Base-by-base conservation (phyloP, 805 yeast genomes). In the Torulaspora gathmanii region DNA sequence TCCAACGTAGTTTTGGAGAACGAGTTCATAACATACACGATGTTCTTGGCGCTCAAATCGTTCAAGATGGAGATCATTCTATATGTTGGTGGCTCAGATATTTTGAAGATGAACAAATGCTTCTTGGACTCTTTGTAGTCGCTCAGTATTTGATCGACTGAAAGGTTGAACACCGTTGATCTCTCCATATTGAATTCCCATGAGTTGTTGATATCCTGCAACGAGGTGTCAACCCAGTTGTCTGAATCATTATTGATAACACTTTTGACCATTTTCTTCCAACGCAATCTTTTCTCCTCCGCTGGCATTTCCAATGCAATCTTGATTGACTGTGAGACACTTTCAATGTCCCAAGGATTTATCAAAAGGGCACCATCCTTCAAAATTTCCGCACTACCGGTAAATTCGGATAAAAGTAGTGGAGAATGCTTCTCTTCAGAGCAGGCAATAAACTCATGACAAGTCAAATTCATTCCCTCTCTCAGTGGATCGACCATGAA, bases 401-500 rank as follows among this genome's bases (percentile, higher is more conserved):
- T 89, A 57, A 93, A 93, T 64, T 93, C 99, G 30, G 95, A 86
- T 44, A 93, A 66, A 37, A 93, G 75, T 50, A 91, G 73, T 1
- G 96, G 96, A 0, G 96, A 83, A 52, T 83, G 81, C 47, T 78
- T 78, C 33, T 77, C 79, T 17, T 72, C 68, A 1, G 93, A 78
- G 20, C 95, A 86, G 44, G 82, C 83, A 33, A 89, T 77, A 62
- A 84, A 93, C 63, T 93, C 99, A 61, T 93, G 99, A 55, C 96
- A 91, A 0, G 98, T 90, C 59, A 93, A 72, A 57, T 93, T 93
- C 89, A 93, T 86, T 20, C 99, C 99, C 65, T 93, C 99, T 61
- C 99, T 81, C 73, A 91, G 77, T 1, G 96, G 86, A 8, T 95
- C 82, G 1, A 91, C 96, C 35, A 86, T 80, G 58, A 93, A 93